phyloP scores from a whole-genome alignment of 345 rosid species.

The Hevea brasiliensis region DNA sequence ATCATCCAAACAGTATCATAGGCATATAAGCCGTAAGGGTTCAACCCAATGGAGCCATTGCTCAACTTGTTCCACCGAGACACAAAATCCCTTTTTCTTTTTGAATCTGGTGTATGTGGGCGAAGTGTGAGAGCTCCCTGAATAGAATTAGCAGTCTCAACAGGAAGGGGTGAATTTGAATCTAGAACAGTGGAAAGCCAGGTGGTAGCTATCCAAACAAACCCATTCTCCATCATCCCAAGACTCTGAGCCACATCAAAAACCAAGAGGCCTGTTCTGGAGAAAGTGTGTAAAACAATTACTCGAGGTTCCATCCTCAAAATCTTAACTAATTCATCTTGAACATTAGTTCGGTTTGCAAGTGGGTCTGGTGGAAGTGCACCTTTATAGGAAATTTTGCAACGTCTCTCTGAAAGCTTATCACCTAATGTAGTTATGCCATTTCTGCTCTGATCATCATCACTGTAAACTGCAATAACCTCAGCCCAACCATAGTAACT shows the following conservation, averaged over 20 bases:
- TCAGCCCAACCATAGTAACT: constrained; percentile 68
- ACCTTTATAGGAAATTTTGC: constrained; percentile 73
- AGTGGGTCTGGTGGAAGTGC: constrained; percentile 60
- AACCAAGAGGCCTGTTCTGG: constrained; percentile 54
- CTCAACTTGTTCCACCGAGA: constrained; percentile 70
- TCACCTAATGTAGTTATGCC: constrained; percentile 63
- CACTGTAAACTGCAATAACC: constrained; percentile 61
- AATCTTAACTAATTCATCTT: constrained; percentile 51
- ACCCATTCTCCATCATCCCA: constrained; percentile 75
- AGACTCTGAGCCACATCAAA: constrained; percentile 72
- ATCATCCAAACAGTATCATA: constrained; percentile 92
- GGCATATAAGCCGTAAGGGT: constrained; percentile 75
- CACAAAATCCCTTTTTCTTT: constrained; percentile 54
- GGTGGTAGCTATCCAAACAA: constrained; percentile 83
- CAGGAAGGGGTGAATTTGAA: constrained; percentile 41
- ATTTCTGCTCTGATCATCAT: constrained; percentile 81
- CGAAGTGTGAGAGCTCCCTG: constrained; percentile 74
- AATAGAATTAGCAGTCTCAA: constrained; percentile 34
- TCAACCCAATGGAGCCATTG: constrained; percentile 66
- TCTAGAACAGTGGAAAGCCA: constrained; percentile 84
- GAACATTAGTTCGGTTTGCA: constrained; percentile 43
- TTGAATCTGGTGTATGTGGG: constrained; percentile 63
- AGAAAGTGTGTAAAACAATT: constrained; percentile 57
- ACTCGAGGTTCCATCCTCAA: constrained; percentile 74
- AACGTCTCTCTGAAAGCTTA: constrained; percentile 61